A percentile compares a stretch with the other conserved stretches of the same genome.
Evolutionary conservation across 345 rosid genomes (phyloP).

Genomic region (Hibiscus syriacus): DNA sequence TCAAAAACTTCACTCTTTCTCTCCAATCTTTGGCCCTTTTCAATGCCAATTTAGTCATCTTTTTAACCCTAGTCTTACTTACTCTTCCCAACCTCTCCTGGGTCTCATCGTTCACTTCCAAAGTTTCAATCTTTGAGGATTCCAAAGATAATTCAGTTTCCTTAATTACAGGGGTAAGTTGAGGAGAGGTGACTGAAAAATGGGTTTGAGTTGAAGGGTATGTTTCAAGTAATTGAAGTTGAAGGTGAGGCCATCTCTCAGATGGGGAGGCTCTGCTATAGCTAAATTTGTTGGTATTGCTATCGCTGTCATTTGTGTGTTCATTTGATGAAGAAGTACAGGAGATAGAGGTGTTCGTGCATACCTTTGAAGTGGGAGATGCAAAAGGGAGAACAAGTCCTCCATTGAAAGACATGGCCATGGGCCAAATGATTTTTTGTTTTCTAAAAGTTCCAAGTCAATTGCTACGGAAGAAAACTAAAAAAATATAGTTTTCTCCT

Average conservation of each 20-base stretch:
- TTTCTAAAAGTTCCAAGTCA: neutral
- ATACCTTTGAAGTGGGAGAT: constrained; percentile 19
- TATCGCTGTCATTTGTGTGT: constrained; percentile 12
- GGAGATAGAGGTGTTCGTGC: constrained; percentile 14
- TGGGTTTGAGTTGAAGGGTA: constrained; percentile 32
- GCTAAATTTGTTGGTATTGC: constrained; percentile 33
- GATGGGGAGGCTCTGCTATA: constrained; percentile 87
- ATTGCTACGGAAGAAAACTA: neutral
- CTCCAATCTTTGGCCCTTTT: constrained; percentile 89
- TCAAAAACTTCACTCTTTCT: constrained; percentile 59
- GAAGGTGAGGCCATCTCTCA: constrained; percentile 87
- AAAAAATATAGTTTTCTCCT: neutral
- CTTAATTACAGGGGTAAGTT: constrained; percentile 12
- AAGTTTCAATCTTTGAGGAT: neutral
- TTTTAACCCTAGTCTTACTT: constrained; percentile 61
- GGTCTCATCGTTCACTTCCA: constrained; percentile 27
- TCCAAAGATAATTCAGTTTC: constrained; percentile 16
- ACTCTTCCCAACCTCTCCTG: constrained; percentile 35
- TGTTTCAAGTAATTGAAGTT: constrained; percentile 44
- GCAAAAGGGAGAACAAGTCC: constrained; percentile 12
- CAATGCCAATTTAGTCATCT: constrained; percentile 74
- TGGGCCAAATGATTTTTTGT: neutral
- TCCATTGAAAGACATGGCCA: constrained; percentile 21
- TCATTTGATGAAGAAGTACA: constrained; percentile 20
- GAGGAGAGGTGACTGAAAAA: constrained; percentile 24